Conservation (phyloP, 2,329 filamentous ascomycete genomes). For the Pestalotiopsis fici region DNA sequence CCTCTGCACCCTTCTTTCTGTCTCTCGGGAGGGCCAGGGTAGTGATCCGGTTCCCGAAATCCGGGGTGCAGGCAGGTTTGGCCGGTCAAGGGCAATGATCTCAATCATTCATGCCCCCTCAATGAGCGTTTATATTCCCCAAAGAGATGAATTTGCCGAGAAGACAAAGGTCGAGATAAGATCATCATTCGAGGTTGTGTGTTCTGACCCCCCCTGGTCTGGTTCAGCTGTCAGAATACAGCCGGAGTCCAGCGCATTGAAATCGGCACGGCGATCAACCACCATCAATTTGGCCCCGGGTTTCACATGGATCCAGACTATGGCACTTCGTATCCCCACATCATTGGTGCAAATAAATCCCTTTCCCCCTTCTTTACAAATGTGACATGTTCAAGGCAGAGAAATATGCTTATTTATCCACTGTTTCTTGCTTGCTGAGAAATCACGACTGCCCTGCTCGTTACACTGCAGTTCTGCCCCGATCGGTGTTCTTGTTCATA, state of each 20-base stretch:
- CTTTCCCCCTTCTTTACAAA: background rate
- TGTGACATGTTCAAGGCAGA: background rate
- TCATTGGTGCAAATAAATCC: background rate
- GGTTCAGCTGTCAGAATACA: background rate
- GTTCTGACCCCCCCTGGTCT: background rate
- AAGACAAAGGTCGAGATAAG: background rate
- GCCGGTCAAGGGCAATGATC: background rate
- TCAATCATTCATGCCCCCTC: background rate
- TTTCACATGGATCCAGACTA: background rate
- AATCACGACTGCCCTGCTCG: background rate
- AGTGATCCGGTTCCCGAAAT: background rate
- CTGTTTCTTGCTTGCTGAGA: background rate
- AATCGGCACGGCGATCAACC: constrained; percentile 1
- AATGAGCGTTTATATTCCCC: background rate
- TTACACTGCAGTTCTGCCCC: background rate
- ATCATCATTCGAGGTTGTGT: no score
- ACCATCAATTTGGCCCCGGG: background rate
- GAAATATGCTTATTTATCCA: background rate
- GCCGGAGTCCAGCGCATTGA: background rate
- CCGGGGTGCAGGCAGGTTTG: background rate
- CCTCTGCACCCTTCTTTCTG: background rate
- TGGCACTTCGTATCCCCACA: background rate
- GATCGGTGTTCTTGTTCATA: background rate
- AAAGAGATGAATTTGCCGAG: background rate
- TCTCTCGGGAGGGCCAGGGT: background rate